Percentiles rank a stretch among this genome's conserved stretches.
These are phyloP conservation scores for Leccinellum luteum DNA, from an alignment of 768 basidiomycete species.

Conservation along the genomic window DNA sequence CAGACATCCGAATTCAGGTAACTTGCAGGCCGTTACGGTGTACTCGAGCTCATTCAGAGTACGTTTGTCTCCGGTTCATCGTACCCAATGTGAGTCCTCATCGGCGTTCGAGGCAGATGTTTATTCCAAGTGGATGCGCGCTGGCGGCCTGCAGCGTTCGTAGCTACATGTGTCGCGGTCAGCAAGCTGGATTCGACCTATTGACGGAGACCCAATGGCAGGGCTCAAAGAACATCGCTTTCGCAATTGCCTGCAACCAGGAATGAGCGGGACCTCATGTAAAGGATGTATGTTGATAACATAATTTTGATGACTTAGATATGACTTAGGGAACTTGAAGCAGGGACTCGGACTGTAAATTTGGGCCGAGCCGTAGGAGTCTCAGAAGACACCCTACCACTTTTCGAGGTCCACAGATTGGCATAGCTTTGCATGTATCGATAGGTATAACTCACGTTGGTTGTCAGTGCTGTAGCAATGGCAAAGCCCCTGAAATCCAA, in stretches of 20 bases:
- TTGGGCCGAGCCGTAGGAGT: background rate
- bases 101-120: background rate
- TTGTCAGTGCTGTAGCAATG: no score
- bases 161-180: background rate
- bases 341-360: background rate
- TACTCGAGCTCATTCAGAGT: background rate
- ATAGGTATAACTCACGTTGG: no score
- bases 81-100: background rate
- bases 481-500: no score
- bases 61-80: background rate
- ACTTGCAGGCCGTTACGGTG: background rate
- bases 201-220: background rate
- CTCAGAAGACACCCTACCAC: background rate
- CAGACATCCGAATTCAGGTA: background rate
- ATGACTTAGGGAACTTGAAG: background rate
- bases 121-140: background rate
- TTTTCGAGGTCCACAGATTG: background rate
- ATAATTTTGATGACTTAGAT: background rate
- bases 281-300: background rate
- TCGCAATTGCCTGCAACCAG: background rate
- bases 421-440: background rate
- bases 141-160: background rate
- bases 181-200: no score
- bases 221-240: background rate
- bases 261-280: background rate